Conservation (phyloP, 2,329 filamentous ascomycete species). For the Stromatinia cepivora region DNA sequence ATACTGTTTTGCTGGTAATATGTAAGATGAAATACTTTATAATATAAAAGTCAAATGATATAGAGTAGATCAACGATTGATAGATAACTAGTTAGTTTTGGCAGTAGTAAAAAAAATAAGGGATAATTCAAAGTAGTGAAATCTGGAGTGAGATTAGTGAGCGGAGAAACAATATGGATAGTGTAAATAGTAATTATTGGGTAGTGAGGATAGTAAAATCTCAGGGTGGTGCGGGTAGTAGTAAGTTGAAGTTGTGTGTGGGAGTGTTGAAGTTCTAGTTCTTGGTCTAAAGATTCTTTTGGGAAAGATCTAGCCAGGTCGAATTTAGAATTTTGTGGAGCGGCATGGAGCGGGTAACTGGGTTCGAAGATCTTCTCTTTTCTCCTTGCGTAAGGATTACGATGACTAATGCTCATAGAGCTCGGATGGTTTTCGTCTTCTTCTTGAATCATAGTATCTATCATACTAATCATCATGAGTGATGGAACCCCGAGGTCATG, state of each 20-base stretch:
- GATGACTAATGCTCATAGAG: constrained; percentile 8
- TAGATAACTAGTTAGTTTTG: no score
- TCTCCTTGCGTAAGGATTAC: neutral
- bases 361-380: constrained; percentile 6
- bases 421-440: no score
- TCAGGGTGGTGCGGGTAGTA: constrained; percentile 1
- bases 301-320: constrained; percentile 23
- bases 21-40: neutral
- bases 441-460: no score
- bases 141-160: constrained; percentile 2
- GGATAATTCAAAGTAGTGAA: neutral
- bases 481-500: no score
- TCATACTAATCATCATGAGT: no score
- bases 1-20: neutral
- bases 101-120: neutral
- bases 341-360: neutral
- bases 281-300: constrained; percentile 10
- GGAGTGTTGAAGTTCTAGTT: neutral
- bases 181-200: constrained; percentile 1
- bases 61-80: neutral
- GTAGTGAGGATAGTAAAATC: constrained; percentile 1
- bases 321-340: constrained; percentile 14
- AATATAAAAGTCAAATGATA: neutral
- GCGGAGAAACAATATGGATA: neutral
- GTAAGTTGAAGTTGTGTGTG: neutral